These are phyloP conservation scores for Aspergillus pseudoviridinutans DNA, from an alignment of 2,329 filamentous ascomycete species.

Conservation along the genomic window DNA sequence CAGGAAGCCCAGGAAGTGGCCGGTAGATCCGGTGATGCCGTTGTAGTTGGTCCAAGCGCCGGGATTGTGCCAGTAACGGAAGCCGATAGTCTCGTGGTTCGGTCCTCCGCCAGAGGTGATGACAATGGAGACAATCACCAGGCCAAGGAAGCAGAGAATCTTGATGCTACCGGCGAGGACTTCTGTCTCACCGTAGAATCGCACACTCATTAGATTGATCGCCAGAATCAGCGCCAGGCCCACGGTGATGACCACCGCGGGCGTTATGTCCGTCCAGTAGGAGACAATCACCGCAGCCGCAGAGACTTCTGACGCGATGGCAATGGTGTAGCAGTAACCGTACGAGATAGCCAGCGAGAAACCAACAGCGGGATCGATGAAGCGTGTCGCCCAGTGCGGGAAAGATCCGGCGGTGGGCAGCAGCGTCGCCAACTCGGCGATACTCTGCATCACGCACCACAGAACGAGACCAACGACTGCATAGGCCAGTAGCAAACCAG, in stretches of 20 bases:
- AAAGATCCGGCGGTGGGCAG: constrained; percentile 90
- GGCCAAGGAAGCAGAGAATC: constrained; percentile 27
- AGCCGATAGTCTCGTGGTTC: constrained; percentile 28
- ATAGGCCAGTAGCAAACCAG: constrained; percentile 64
- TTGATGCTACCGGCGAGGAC: constrained; percentile 30
- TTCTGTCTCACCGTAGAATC: constrained; percentile 32
- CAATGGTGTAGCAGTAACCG: constrained; percentile 85
- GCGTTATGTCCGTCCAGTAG: constrained; percentile 67
- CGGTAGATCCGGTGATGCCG: constrained; percentile 27
- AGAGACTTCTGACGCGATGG: constrained; percentile 71
- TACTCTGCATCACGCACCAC: constrained; percentile 83
- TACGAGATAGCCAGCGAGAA: constrained; percentile 73
- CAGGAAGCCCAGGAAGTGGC: constrained; percentile 34
- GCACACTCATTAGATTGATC: constrained; percentile 30
- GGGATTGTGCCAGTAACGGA: constrained; percentile 34
- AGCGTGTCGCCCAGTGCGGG: constrained; percentile 83
- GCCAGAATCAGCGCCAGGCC: constrained; percentile 26
- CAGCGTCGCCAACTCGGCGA: constrained; percentile 85
- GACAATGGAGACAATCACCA: constrained; percentile 29
- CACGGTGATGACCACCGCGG: constrained; percentile 65
- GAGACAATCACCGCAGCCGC: constrained; percentile 79
- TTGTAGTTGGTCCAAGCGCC: constrained; percentile 31
- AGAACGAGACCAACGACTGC: constrained; percentile 68
- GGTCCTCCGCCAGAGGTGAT: constrained; percentile 33
- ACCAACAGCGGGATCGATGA: constrained; percentile 86